Percentiles rank a stretch among this genome's conserved stretches.
Evolutionary conservation across 441 rosid genomes (phyloP).

Genomic region (Arabidopsis hybrid): DNA sequence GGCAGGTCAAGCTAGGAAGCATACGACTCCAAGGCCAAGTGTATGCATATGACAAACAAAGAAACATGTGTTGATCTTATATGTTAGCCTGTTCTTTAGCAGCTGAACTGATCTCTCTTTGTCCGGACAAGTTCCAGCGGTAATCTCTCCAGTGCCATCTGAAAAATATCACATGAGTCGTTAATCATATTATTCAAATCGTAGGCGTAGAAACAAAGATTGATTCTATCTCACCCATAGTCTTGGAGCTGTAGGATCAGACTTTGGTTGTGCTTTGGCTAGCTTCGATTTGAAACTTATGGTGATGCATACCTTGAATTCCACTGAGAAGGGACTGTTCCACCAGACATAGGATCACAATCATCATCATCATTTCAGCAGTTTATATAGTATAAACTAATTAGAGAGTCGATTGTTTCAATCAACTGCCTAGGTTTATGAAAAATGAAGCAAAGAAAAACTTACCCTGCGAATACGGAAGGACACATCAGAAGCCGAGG

Average conservation of each 20-base stretch:
- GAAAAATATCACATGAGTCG: constrained; percentile 34
- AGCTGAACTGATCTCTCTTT: constrained; percentile 52
- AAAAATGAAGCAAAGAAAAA: constrained; percentile 22
- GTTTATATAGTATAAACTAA: not conserved
- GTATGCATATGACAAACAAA: constrained; percentile 9
- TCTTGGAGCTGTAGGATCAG: constrained; percentile 89
- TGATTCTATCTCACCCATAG: constrained; percentile 68
- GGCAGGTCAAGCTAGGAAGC: not conserved
- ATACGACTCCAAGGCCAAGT: not conserved
- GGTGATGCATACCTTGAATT: constrained; percentile 78
- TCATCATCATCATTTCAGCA: constrained; percentile 19
- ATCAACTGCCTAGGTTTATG: not conserved
- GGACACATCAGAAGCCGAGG: constrained; percentile 91
- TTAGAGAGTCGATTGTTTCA: not conserved
- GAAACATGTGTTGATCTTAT: constrained; percentile 12
- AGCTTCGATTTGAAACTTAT: constrained; percentile 74
- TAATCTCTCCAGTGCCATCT: constrained; percentile 84
- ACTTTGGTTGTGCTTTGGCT: constrained; percentile 66
- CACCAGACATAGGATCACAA: constrained; percentile 11
- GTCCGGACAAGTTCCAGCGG: constrained; percentile 83
- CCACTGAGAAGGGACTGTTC: constrained; percentile 84
- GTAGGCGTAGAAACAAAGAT: not conserved
- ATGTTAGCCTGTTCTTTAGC: constrained; percentile 33
- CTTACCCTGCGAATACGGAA: constrained; percentile 86
- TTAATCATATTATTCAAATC: not conserved